These are phyloP conservation scores for Colletotrichum tropicale DNA, from an alignment of 2,329 filamentous ascomycete genomes.

Conservation along the genomic window DNA sequence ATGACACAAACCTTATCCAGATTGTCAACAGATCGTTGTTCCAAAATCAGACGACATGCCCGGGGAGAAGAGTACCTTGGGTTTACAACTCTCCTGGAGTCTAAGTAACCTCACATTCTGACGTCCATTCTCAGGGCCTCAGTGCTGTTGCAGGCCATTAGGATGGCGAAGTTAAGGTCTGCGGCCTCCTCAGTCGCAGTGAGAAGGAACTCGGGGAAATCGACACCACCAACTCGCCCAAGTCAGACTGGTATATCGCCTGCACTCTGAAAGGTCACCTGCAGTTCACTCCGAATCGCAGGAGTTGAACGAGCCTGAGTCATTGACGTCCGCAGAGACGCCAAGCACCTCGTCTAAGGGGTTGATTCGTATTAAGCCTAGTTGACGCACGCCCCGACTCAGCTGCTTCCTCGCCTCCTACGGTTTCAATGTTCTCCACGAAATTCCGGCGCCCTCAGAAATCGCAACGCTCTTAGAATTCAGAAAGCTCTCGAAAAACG, in stretches of 20 bases:
- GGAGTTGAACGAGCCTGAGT: neutral
- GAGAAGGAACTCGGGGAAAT: conserved; percentile 72
- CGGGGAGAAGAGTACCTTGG: neutral
- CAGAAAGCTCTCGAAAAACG: neutral
- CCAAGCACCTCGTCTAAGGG: neutral
- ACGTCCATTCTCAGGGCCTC: neutral
- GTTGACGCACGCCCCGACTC: neutral
- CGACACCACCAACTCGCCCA: conserved; percentile 57
- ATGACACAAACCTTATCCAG: neutral
- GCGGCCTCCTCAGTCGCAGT: conserved; percentile 73
- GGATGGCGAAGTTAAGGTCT: conserved; percentile 69
- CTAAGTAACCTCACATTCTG: neutral
- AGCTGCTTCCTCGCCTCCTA: neutral
- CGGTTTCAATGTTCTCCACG: neutral
- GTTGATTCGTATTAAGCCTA: neutral
- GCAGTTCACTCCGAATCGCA: neutral
- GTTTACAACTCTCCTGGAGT: neutral
- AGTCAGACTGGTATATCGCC: conserved; percentile 45
- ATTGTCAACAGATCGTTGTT: neutral
- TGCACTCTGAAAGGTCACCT: neutral
- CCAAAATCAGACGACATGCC: neutral
- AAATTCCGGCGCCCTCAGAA: neutral
- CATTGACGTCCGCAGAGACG: neutral
- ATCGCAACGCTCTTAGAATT: neutral
- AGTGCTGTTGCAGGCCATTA: conserved; percentile 70